These are phyloP conservation scores for Diplodia scrobiculata DNA, from an alignment of 2,329 filamentous ascomycete genomes.

Conservation along the genomic window DNA sequence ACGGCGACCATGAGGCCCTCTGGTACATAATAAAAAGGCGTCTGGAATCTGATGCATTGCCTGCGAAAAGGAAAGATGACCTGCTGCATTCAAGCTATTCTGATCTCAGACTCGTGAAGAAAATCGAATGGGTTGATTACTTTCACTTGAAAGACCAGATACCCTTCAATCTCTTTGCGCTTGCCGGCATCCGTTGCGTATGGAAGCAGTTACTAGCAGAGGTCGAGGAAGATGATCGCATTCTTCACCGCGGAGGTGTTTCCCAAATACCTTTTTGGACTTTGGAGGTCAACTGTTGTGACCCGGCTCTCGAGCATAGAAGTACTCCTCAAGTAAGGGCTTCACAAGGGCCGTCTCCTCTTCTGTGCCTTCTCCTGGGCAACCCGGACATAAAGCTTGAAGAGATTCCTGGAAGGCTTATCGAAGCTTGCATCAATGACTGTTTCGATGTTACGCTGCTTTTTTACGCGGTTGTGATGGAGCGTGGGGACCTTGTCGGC, in stretches of 20 bases:
- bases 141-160: neutral
- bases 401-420: neutral
- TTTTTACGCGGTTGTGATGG: neutral
- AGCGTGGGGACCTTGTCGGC: neutral
- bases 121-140: too few relatives aligned
- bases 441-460: neutral
- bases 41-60: too few relatives aligned
- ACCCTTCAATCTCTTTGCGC: neutral
- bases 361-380: neutral
- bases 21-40: rapidly evolving
- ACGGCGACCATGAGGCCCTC: rapidly evolving
- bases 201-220: neutral
- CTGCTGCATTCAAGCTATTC: rapidly evolving
- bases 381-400: neutral
- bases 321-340: too few relatives aligned
- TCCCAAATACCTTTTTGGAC: too few relatives aligned
- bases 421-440: neutral
- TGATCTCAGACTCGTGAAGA: too few relatives aligned
- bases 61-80: too few relatives aligned
- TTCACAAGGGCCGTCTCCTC: neutral
- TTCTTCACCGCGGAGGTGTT: neutral
- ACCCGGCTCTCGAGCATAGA: too few relatives aligned
- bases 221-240: neutral
- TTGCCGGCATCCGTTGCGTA: neutral
- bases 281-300: too few relatives aligned